These are phyloP conservation scores for Trichoderma afroharzianum DNA, from an alignment of 2,329 filamentous ascomycete species.

Conservation along the genomic window DNA sequence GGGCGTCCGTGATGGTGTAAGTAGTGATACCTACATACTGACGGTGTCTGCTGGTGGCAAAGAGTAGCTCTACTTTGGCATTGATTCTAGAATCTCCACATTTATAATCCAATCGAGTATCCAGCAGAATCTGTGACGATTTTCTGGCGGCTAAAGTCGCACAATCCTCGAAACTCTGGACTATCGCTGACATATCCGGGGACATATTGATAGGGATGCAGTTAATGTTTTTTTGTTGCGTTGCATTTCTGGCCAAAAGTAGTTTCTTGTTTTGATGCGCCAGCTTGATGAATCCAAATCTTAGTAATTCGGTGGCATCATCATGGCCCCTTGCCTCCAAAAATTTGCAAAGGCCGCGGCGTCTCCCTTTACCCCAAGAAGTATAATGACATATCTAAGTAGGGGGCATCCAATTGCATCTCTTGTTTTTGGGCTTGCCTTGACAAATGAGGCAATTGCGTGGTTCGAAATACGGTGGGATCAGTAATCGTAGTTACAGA, in stretches of 20 bases:
- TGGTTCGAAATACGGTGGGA: background rate
- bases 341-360: background rate
- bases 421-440: background rate
- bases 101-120: background rate
- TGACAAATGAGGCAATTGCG: background rate
- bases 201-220: background rate
- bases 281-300: background rate
- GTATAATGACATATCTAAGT: background rate
- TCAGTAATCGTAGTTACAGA: background rate
- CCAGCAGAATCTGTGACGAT: background rate
- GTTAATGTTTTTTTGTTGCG: background rate
- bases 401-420: background rate
- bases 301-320: background rate
- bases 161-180: background rate
- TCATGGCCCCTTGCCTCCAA: background rate
- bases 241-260: background rate
- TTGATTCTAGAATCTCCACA: background rate
- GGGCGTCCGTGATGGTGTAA: background rate
- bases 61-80: background rate
- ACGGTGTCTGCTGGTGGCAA: accelerated
- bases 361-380: background rate
- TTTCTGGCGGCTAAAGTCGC: background rate
- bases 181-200: background rate
- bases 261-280: background rate
- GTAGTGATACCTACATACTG: background rate